Base-by-base conservation (phyloP, 73 alveolate species). In the Symbiodinium pilosum region DNA sequence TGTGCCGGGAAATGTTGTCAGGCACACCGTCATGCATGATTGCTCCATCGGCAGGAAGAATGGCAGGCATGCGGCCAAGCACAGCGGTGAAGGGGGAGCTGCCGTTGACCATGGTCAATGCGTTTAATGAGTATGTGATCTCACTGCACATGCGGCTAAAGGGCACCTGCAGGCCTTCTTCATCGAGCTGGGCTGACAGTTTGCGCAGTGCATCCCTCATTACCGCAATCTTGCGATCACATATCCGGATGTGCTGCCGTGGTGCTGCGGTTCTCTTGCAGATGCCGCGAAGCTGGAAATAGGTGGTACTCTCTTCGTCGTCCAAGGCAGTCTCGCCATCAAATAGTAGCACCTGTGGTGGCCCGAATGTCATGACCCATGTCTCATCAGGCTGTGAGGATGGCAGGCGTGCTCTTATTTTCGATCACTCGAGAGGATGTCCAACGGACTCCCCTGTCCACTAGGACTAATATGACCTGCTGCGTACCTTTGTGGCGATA, bases 81-180 rank as follows among this genome's bases (percentile, higher is more conserved):
- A 88, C 87, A 28, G 95, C 95, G 7, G 34, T n/a, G 36, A 41
- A 88, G 34, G 94, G 94, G 12, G 87, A 64, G 39, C 18, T n/a
- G 30, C 95, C 95, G 24, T 9, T 28, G 32, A 41, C 36, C 1
- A 36, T 2, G 6, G 87, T 3, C 69, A 88, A 26, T 7, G 95
- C 95, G 52, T 59, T 88, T 3, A 38, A 8, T 2, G 75, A 64
- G 41, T 1, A 88, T 3, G 26, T 16, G 4, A 40, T 36, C n/a
- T 88, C 95, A 12, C 39, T 11, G 30, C 59, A 7, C 20, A 88
- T 43, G 20, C 95, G 43, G 21, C 4, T 18, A 0, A 88, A 40
- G 2, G 86, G 86, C 0, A 64, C 87, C 7, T 34, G 4, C 0
- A 69, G 0, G 8, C 95, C 95, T 42, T 88, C 95, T 6, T 59